Evolutionary conservation across 192 early-diverging fungal genomes (phyloP).

Genomic region (Thamnidium elegans): DNA sequence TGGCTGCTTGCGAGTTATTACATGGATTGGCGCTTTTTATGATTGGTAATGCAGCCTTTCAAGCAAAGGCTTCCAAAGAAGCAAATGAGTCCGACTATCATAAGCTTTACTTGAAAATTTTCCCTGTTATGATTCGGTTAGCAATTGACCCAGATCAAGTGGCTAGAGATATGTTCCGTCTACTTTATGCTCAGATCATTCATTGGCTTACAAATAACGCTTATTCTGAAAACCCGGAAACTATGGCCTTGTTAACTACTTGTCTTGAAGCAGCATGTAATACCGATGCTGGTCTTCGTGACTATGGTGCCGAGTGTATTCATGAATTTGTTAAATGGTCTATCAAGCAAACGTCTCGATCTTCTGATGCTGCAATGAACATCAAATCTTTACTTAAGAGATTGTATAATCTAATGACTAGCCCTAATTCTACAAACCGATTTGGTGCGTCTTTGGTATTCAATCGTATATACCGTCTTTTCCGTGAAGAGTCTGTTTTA

Average conservation of each 20-base stretch:
- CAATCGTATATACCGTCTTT: conserved; percentile 66
- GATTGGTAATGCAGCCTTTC: conserved; percentile 66
- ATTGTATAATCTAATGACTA: conserved; percentile 58
- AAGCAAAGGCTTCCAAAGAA: conserved; percentile 41
- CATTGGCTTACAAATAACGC: conserved; percentile 81
- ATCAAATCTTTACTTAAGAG: conserved; percentile 70
- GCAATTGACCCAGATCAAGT: conserved; percentile 72
- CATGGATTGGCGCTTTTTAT: conserved; percentile 72
- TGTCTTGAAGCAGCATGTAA: conserved; percentile 66
- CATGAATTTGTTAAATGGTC: conserved; percentile 76
- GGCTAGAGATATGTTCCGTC: conserved; percentile 62
- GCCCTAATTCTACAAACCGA: conserved; percentile 61
- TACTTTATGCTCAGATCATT: conserved; percentile 65
- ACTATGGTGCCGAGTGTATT: conserved; percentile 73
- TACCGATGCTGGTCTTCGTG: conserved; percentile 52
- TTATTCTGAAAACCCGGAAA: conserved; percentile 75
- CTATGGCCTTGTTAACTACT: conserved; percentile 61
- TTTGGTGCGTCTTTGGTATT: conserved; percentile 67
- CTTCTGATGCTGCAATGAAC: conserved; percentile 53
- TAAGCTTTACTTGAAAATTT: conserved; percentile 59
- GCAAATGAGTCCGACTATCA: conserved; percentile 56
- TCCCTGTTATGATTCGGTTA: conserved; percentile 68
- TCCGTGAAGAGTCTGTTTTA: conserved; percentile 62
- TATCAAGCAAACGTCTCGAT: conserved; percentile 58
- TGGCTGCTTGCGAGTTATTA: conserved; percentile 69